Evolutionary conservation across 345 rosid genomes (phyloP).

Genomic region (Hibiscus syriacus): DNA sequence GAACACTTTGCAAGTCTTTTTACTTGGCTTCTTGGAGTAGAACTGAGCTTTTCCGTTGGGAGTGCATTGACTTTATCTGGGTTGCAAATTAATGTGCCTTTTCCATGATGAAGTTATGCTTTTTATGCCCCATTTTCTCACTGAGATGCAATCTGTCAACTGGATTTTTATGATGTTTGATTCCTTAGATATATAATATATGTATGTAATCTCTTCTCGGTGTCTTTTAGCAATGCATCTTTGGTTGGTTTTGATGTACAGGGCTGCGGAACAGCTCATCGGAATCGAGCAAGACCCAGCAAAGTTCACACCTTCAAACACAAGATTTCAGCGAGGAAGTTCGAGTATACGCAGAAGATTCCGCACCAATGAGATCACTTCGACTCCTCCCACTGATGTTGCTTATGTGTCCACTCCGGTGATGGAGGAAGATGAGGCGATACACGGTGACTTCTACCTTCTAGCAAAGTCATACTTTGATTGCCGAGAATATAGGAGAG

Average conservation of each 20-base stretch:
- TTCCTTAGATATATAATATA: not conserved
- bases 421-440: slow-evolving; percentile 73
- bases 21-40: not conserved
- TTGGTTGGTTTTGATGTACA: not conserved
- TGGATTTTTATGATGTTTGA: not conserved
- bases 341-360: slow-evolving; percentile 84
- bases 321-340: slow-evolving; percentile 95
- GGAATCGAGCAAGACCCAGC: slow-evolving; percentile 89
- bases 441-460: slow-evolving; percentile 73
- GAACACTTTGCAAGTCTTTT: not conserved
- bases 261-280: slow-evolving; percentile 94
- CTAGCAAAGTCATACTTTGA: slow-evolving; percentile 89
- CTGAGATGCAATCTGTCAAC: not conserved
- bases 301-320: slow-evolving; percentile 83
- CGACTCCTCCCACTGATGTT: slow-evolving; percentile 64
- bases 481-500: slow-evolving; percentile 78
- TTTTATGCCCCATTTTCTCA: not conserved
- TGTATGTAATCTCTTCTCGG: not conserved
- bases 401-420: slow-evolving; percentile 72
- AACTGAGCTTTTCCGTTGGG: not conserved
- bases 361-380: slow-evolving; percentile 62
- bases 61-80: not conserved
- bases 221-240: not conserved
- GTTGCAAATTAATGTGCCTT: not conserved
- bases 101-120: not conserved